phyloP scores from a whole-genome alignment of 306 rosid genomes.

The Fragaria vesca region DNA sequence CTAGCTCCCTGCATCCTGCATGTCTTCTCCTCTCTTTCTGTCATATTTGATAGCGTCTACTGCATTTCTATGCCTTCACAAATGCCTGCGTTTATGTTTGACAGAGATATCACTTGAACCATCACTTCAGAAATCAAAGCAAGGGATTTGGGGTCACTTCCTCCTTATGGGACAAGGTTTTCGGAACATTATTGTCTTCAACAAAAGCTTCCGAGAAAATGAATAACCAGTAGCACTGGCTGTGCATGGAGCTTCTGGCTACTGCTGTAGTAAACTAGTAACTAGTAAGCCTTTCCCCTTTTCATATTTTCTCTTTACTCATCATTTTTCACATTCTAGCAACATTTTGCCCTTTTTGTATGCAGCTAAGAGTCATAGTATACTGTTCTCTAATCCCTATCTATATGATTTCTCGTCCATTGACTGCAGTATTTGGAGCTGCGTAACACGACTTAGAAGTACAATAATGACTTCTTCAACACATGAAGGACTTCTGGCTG shows the following conservation, averaged over 20 bases:
- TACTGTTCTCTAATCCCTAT: no score
- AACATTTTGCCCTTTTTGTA: no score
- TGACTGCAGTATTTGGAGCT: background rate
- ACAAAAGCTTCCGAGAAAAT: slow-evolving; percentile 14
- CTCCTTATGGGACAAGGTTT: slow-evolving; percentile 40
- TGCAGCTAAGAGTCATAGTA: no score
- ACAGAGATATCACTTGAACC: slow-evolving; percentile 37
- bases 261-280: slow-evolving; percentile 1
- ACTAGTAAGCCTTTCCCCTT: background rate
- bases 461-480: background rate
- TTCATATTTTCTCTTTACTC: background rate
- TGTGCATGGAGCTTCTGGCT: slow-evolving; percentile 2
- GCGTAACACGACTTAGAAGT: background rate
- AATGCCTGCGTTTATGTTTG: background rate
- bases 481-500: background rate
- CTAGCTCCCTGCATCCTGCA: no score
- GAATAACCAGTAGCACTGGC: background rate
- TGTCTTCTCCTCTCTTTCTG: background rate
- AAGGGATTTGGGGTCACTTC: slow-evolving; percentile 41
- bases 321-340: no score
- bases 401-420: no score
- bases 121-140: slow-evolving; percentile 32
- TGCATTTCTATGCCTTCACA: slow-evolving; percentile 11
- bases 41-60: background rate
- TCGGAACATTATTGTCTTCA: slow-evolving; percentile 30